Percentiles rank a stretch among this genome's conserved stretches.
Conservation (phyloP, 352 stramenopile genomes). For the Globisporangium irregulare region DNA sequence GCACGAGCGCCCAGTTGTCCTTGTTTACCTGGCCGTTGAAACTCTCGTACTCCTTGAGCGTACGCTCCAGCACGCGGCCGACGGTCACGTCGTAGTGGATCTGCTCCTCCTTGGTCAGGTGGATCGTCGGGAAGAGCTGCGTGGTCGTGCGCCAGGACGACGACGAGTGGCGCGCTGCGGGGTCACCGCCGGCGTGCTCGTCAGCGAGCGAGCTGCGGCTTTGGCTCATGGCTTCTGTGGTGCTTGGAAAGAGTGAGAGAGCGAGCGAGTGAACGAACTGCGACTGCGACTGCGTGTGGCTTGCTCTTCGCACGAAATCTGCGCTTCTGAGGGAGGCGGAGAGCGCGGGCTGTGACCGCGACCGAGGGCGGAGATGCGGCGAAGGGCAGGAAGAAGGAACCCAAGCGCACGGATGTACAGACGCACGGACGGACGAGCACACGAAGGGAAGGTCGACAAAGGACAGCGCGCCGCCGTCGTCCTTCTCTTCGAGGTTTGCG, state of each 20-base stretch:
- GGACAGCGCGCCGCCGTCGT: neutral
- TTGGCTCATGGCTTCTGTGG: conserved; percentile 1
- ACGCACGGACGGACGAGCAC: neutral
- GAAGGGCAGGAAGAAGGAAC: neutral
- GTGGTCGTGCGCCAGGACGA: conserved; percentile 18
- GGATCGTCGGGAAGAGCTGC: conserved; percentile 21
- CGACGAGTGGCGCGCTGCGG: neutral
- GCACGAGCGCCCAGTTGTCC: conserved; percentile 15
- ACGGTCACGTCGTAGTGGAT: conserved; percentile 20
- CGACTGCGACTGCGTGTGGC: neutral
- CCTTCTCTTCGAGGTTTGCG: neutral
- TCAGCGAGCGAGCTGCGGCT: conserved; percentile 1
- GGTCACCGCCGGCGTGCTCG: neutral
- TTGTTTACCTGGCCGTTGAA: conserved; percentile 14
- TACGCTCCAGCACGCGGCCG: conserved; percentile 17
- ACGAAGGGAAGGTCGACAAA: conserved; percentile 1
- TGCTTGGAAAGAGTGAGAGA: neutral
- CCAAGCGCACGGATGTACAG: neutral
- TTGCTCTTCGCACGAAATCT: conserved; percentile 8
- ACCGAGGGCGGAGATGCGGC: neutral
- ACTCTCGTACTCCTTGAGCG: conserved; percentile 18
- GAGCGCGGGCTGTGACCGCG: neutral
- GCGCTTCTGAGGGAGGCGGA: neutral
- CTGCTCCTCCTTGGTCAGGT: conserved; percentile 19
- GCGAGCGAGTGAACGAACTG: neutral